Base-by-base conservation (phyloP, 2,329 filamentous ascomycete genomes). In the Monosporascus sp. region DNA sequence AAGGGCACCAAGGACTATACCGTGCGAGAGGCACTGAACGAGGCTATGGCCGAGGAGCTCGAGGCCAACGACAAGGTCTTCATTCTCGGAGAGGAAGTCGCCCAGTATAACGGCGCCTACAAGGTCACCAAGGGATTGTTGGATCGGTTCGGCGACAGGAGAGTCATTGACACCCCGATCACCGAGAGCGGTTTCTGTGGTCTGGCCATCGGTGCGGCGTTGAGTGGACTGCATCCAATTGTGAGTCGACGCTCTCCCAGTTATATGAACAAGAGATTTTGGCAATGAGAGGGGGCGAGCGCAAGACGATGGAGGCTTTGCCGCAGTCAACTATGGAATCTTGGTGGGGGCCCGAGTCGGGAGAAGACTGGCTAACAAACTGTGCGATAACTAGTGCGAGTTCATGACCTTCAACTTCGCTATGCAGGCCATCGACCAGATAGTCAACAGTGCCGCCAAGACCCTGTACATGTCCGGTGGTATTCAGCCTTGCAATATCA, bases 361-460 rank as follows among this genome's bases (percentile, higher is more conserved):
- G 3, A 27, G 24, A 6, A 27, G 14, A 6, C 17, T 27, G 14
- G 34, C 51, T 56, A 56, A 61, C 50, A 9, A 41, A 18, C 17
- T 48, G 20, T 36, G 22, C 25, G 5, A 45, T 34, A 18, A 57
- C 8, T 61, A 94, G 90, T 94, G 89, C 83, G 94, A 99, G 80
- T 99, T 99, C 83, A 99, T 99, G 94, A 99, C 94, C 68, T 97
- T 96, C 85, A 99, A 99, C 84, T 97, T 97, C 72, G 93, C 94
- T 74, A 99, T 99, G 94, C 94, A 99, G 80, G 90, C 94, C 71
- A 99, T 99, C 74, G 94, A 99, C 74, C 94, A 99, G 74, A 90
- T 99, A 71, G 92, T 99, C 84, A 99, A 99, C 85, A 97, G 93
- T 48, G 94, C 82, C 65, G 94, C 91, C 70, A 99, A 99, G 83